Percentiles rank a stretch among this genome's conserved stretches.
phyloP scores from a whole-genome alignment of 331 rosid species.

The Arachis monticola region DNA sequence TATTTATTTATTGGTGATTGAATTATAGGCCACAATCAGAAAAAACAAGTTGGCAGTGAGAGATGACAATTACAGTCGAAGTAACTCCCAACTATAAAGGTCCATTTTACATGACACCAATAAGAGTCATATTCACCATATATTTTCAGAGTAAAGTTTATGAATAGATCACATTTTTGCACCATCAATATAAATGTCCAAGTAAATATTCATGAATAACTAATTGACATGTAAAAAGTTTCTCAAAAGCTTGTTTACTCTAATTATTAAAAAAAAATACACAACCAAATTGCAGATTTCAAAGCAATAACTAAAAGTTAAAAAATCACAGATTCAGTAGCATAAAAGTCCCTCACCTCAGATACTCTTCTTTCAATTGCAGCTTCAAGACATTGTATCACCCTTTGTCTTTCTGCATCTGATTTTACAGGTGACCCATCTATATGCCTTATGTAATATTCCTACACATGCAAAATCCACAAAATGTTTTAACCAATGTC shows the following conservation, averaged over 20 bases:
- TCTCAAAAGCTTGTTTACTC: no score
- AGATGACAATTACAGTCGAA: constrained; percentile 29
- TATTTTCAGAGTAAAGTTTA: constrained; percentile 23
- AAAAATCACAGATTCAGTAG: not conserved
- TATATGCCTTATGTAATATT: constrained; percentile 84
- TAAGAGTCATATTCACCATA: constrained; percentile 20
- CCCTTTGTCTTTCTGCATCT: constrained; percentile 94
- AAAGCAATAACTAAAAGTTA: not conserved
- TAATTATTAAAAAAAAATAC: no score
- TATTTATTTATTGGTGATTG: no score
- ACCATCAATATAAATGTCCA: not conserved
- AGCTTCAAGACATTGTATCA: constrained; percentile 94
- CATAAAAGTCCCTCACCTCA: constrained; percentile 54
- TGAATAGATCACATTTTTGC: constrained; percentile 21
- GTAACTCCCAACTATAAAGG: constrained; percentile 27
- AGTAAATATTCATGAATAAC: not conserved
- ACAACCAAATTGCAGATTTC: not conserved
- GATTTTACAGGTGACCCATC: constrained; percentile 98
- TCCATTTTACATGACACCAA: constrained; percentile 33
- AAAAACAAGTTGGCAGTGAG: not conserved
- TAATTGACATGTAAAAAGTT: not conserved
- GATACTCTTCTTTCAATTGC: constrained; percentile 95
- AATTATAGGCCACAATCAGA: constrained; percentile 2
- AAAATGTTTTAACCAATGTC: constrained; percentile 45
- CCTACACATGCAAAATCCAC: constrained; percentile 53